Evolutionary conservation across 106 monocot genomes (phyloP), one percentile per base, ranked within the genome.

Genomic region (Acanthochlamys bracteata): DNA sequence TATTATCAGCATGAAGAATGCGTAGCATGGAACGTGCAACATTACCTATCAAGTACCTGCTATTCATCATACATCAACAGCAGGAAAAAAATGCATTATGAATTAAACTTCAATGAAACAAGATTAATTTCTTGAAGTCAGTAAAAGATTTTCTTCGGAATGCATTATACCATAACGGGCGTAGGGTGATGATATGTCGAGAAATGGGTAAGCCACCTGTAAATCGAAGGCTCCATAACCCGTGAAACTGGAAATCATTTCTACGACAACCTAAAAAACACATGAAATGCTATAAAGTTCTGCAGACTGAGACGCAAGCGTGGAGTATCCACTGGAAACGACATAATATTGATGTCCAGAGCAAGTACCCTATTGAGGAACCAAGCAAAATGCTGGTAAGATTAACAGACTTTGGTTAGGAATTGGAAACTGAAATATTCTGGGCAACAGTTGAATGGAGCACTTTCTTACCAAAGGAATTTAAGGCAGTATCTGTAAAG

Each of bases 171-270:
- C 91, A 91, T 24, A 86, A 20, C 27, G 91, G 91, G 91, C 75
- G 57, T 66, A 67, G 63, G 72, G 39, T 6, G 76, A 81, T 20
- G 86, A 73, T 69, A 91, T 66, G 20, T 91, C 86, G 23, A 91
- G 83, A 66, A 91, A 91, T 59, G 91, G 86, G 53, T 91, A 91
- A 25, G 91, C 91, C 91, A 91, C 91, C 91, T 91, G 76, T 20
- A 62, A 22, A 43, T 20, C 16, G 55, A 42, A n/a, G 63, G 22
- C 24, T 11, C 7, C 10, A 45, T 57, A 15, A 58, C 14, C 8
- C n/a, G 53, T 25, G 41, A 42, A 17, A 27, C 33, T 33, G 33
- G 25, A 61, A 61, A n/a, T 17, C 6, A 41, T 17, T 26, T n/a
- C n/a, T 39, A 25, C 16, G 39, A 16, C 19, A 40, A 17, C 1